Evolutionary conservation across 257 asterid species (phyloP).

Genomic region (Gentiana macrophylla): DNA sequence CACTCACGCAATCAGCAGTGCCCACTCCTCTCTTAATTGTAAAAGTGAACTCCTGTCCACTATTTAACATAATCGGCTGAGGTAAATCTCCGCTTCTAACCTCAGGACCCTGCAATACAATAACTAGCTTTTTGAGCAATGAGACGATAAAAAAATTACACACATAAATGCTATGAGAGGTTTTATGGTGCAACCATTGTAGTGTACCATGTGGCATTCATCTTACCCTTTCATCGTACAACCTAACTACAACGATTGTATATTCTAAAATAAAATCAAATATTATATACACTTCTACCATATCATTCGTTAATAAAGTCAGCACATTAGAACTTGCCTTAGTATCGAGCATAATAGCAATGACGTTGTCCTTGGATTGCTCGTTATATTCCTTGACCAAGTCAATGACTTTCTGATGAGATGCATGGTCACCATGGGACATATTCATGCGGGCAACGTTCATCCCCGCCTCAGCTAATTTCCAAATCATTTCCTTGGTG

Average conservation of each 20-base stretch:
- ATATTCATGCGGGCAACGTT: conserved; percentile 93
- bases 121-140: not conserved
- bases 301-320: not conserved
- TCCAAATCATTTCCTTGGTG: conserved; percentile 95
- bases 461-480: conserved; percentile 98
- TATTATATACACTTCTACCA: too few species aligned
- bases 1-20: conserved; percentile 82
- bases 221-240: too few species aligned
- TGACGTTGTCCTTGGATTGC: conserved; percentile 83
- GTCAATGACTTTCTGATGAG: conserved; percentile 96
- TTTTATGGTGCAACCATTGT: too few species aligned
- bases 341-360: conserved; percentile 97
- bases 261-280: too few species aligned
- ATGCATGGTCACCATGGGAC: conserved; percentile 98
- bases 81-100: conserved; percentile 99
- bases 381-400: conserved; percentile 92
- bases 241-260: too few species aligned
- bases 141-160: too few species aligned
- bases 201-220: too few species aligned
- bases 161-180: too few species aligned
- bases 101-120: conserved; percentile 87
- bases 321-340: conserved; percentile 44
- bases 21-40: conserved; percentile 97
- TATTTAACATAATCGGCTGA: conserved; percentile 59
- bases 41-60: conserved; percentile 95